phyloP scores from a whole-genome alignment of 75 land plant species.

The Selaginella tamariscina region DNA sequence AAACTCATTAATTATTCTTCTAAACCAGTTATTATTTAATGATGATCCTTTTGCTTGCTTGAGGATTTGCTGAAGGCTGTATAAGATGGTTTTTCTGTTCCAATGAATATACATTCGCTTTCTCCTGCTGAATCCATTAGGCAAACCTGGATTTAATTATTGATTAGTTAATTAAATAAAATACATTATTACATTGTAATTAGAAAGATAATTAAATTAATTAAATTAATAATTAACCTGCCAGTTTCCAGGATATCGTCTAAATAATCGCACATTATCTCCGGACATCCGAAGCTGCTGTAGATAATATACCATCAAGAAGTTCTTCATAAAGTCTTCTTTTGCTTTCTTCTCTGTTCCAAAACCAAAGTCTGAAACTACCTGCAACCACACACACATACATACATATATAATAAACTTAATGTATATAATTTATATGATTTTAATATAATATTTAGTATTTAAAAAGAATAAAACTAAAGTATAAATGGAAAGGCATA shows the following conservation, averaged over 20 bases:
- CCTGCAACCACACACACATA: too few relatives aligned
- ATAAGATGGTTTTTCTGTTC: constrained; percentile 30
- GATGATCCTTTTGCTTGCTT: constrained; percentile 28
- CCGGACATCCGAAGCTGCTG: constrained; percentile 38
- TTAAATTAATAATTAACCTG: constrained; percentile 24
- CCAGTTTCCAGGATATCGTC: constrained; percentile 39
- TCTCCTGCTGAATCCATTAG: constrained; percentile 23
- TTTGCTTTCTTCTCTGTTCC: constrained; percentile 33
- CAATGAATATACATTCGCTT: constrained; percentile 29
- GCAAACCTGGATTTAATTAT: constrained; percentile 26
- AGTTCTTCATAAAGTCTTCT: constrained; percentile 32
- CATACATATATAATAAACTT: too few relatives aligned
- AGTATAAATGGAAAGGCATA: too few relatives aligned
- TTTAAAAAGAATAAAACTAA: too few relatives aligned
- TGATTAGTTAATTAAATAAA: constrained; percentile 8
- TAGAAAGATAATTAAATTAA: background rate
- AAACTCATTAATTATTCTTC: constrained; percentile 29
- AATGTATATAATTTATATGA: too few relatives aligned
- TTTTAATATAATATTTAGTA: too few relatives aligned
- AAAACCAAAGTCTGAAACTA: constrained; percentile 40
- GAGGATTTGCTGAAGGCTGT: constrained; percentile 25
- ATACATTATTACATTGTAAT: background rate
- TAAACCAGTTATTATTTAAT: constrained; percentile 32
- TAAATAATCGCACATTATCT: constrained; percentile 32
- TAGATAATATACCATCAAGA: constrained; percentile 28